phyloP scores from a whole-genome alignment of 805 yeast genomes.

The Ogataea parapolymorpha region DNA sequence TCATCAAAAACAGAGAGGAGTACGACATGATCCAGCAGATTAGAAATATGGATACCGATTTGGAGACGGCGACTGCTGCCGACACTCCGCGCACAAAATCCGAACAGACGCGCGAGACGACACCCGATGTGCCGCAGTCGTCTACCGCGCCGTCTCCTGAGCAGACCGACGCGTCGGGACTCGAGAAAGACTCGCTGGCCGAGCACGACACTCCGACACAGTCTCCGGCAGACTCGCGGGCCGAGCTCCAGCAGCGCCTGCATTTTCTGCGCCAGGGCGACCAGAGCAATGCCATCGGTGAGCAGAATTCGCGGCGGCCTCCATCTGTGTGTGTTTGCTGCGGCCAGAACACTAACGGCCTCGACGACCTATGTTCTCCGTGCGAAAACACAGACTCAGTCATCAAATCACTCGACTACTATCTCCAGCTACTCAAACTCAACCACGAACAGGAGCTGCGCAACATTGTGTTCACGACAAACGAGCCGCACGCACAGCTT shows the following conservation, averaged over 20 bases:
- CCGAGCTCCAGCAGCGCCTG: neutral
- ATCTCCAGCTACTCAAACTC: conserved; percentile 24
- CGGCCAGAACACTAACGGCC: conserved; percentile 1
- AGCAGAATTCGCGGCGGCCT: conserved; percentile 4
- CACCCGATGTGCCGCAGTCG: neutral
- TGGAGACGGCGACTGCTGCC: too few species aligned
- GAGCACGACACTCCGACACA: too few species aligned
- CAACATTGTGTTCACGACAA: conserved; percentile 24
- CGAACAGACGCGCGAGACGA: neutral
- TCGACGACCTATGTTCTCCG: conserved; percentile 22
- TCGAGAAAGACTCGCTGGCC: too few species aligned
- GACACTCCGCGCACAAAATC: too few species aligned
- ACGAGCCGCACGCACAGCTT: conserved; percentile 19
- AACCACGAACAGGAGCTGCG: conserved; percentile 25
- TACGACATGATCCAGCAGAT: conserved; percentile 14
- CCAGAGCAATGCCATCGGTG: neutral
- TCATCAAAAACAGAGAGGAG: conserved; percentile 19
- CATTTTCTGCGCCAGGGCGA: neutral
- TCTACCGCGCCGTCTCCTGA: conserved; percentile 2
- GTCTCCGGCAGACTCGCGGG: too few species aligned
- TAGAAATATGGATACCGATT: conserved; percentile 6
- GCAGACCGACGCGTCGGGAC: neutral
- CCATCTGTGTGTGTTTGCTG: conserved; percentile 16
- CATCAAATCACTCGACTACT: conserved; percentile 24
- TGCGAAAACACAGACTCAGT: conserved; percentile 26